phyloP scores from a whole-genome alignment of 768 basidiomycete species.

The Brasilioporus rufonigricans region DNA sequence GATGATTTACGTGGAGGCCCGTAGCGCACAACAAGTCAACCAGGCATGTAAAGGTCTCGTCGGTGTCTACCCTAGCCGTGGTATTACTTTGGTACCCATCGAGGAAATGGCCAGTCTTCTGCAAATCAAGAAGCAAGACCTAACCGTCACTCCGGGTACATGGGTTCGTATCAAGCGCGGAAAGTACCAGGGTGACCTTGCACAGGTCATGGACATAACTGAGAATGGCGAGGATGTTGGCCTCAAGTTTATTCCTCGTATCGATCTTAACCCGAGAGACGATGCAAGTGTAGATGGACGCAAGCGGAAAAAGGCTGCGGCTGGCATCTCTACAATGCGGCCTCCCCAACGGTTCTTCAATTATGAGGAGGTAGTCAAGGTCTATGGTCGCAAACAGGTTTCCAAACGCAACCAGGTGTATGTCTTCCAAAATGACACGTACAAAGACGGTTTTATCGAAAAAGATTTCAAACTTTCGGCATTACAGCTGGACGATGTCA shows the following conservation, averaged over 20 bases:
- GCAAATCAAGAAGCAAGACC: conserved; percentile 93
- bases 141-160: conserved; percentile 77
- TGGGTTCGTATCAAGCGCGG: conserved; percentile 97
- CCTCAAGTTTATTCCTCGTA: conserved; percentile 94
- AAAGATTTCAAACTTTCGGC: conserved; percentile 88
- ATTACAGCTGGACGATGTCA: conserved; percentile 81
- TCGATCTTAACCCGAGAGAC: conserved; percentile 91
- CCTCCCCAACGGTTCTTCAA: conserved; percentile 94
- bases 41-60: conserved; percentile 88
- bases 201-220: conserved; percentile 91
- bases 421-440: conserved; percentile 92
- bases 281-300: conserved; percentile 63
- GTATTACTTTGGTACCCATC: conserved; percentile 85
- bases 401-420: conserved; percentile 71
- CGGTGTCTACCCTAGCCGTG: conserved; percentile 83
- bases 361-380: conserved; percentile 85
- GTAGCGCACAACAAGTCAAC: conserved; percentile 80
- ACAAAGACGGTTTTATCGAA: conserved; percentile 92
- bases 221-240: conserved; percentile 93
- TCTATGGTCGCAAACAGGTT: conserved; percentile 77
- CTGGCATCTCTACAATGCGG: conserved; percentile 56
- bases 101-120: conserved; percentile 97
- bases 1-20: conserved; percentile 96
- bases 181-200: conserved; percentile 91
- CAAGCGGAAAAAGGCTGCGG: conserved; percentile 71